Evolutionary conservation across 352 stramenopile species (phyloP).

Genomic region (Phytophthora pluvialis): DNA sequence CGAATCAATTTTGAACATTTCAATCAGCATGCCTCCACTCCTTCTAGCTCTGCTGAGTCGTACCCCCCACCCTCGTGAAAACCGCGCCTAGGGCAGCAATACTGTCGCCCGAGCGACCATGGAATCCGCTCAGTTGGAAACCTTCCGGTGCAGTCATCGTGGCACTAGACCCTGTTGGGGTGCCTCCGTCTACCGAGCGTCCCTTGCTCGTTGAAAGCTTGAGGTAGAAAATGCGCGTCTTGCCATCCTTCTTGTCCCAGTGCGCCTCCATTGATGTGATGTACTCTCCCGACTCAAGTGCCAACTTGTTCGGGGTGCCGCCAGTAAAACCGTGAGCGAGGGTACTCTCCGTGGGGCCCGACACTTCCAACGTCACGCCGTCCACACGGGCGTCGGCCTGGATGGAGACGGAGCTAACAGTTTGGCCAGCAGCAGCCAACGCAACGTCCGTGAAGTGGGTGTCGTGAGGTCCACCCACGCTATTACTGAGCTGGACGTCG

Average conservation of each 20-base stretch:
- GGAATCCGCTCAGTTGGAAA: constrained; percentile 58
- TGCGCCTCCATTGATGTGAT: constrained; percentile 50
- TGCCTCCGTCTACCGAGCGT: constrained; percentile 32
- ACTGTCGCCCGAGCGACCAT: constrained; percentile 43
- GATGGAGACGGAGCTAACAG: constrained; percentile 45
- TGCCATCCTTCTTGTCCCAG: constrained; percentile 43
- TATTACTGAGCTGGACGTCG: constrained; percentile 41
- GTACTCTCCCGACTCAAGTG: constrained; percentile 47
- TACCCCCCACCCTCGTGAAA: constrained; percentile 12
- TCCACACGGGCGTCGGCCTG: constrained; percentile 41
- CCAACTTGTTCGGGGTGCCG: constrained; percentile 40
- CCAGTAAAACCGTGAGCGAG: constrained; percentile 47
- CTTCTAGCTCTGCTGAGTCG: background rate
- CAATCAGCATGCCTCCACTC: no score
- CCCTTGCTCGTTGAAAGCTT: constrained; percentile 45
- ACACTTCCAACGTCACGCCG: constrained; percentile 41
- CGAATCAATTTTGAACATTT: background rate
- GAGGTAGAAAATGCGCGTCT: constrained; percentile 58
- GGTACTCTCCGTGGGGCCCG: constrained; percentile 27
- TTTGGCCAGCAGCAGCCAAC: constrained; percentile 26
- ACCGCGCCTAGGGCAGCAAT: constrained; percentile 45
- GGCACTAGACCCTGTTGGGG: constrained; percentile 37
- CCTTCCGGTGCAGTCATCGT: constrained; percentile 42
- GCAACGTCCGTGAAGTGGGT: constrained; percentile 46
- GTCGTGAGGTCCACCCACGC: constrained; percentile 47